phyloP scores from a whole-genome alignment of 2,329 filamentous ascomycete genomes.

The Calonectria hawksworthii region DNA sequence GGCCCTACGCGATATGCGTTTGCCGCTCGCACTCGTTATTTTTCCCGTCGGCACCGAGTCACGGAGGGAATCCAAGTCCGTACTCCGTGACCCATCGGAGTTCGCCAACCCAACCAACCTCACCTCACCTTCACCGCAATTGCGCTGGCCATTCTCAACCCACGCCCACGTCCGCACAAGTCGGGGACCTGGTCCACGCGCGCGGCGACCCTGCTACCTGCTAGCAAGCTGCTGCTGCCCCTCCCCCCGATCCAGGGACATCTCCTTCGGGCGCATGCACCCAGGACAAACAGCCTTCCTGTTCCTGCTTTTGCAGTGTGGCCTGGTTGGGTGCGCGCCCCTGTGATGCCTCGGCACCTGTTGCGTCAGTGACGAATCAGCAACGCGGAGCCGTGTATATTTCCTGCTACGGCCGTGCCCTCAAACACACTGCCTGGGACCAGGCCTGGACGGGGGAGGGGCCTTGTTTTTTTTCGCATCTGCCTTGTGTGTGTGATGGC shows the following conservation, averaged over 20 bases:
- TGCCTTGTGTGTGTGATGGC: neutral
- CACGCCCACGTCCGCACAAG: neutral
- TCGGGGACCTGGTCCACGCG: conserved; percentile 2
- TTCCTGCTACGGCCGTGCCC: neutral
- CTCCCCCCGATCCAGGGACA: neutral
- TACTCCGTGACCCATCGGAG: neutral
- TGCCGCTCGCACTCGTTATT: conserved; percentile 2
- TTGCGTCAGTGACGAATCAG: neutral
- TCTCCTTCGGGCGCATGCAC: neutral
- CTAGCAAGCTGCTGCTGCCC: no score
- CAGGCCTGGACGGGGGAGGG: neutral
- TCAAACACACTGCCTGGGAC: neutral
- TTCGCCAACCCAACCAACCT: neutral
- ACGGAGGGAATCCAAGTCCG: conserved; percentile 3
- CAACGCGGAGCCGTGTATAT: neutral
- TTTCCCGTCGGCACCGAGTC: conserved; percentile 14
- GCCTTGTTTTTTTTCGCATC: conserved; percentile 16
- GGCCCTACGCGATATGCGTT: neutral
- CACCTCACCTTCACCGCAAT: conserved; percentile 11
- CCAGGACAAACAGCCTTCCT: neutral
- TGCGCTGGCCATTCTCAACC: neutral
- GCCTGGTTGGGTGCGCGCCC: neutral
- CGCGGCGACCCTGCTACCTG: conserved; percentile 3
- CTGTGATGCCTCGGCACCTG: conserved; percentile 14
- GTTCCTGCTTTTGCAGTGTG: conserved; percentile 5